Evolutionary conservation across 1,284 basidiomycete genomes (phyloP), one percentile per base, ranked within the genome.

Genomic region (Ustilago loliicola): DNA sequence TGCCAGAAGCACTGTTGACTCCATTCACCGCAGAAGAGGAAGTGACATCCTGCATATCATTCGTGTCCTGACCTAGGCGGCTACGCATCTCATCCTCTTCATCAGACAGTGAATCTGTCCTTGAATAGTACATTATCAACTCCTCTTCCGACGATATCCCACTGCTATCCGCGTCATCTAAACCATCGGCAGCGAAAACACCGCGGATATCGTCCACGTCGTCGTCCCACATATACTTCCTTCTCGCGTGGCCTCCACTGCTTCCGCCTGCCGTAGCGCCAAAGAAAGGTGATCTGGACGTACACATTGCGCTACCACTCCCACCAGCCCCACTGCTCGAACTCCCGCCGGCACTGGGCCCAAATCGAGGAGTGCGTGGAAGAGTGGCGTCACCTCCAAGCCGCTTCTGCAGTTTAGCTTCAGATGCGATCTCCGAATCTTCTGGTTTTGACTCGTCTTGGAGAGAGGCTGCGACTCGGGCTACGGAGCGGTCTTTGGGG

Each of bases 361-460:
- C 71, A 10, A 75, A 63, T 1, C 76, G 53, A 17, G 76, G 76
- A 2, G 76, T 72, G 51, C 72, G 72, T 11, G 76, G 76, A 7
- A 79, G 34, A 36, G 65, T 68, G 2, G 69, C 61, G 10, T 79
- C 66, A 27, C 76, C 82, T 0, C 73, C 68, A 8, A 85, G 62
- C 15, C 67, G 61, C 29, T 83, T 80, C 66, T 80, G 81, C 17
- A 85, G 75, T 47, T 82, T 82, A 38, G 84, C 84, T 57, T 85
- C 84, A 0, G 83, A 84, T 6, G 83, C 83, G 27, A 84, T 75
- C 42, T 85, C 84, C 3, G 73, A 79, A 34, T 83, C 82, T 40
- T 72, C 61, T 0, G 84, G 84, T 21, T 69, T 67, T 52, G 47
- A 66, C 40, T 85, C 84, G 53, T 83, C 84, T 29, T 77, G 74